phyloP scores from a whole-genome alignment of 192 early-diverging fungal genomes.

The Mortierella hygrophila region DNA sequence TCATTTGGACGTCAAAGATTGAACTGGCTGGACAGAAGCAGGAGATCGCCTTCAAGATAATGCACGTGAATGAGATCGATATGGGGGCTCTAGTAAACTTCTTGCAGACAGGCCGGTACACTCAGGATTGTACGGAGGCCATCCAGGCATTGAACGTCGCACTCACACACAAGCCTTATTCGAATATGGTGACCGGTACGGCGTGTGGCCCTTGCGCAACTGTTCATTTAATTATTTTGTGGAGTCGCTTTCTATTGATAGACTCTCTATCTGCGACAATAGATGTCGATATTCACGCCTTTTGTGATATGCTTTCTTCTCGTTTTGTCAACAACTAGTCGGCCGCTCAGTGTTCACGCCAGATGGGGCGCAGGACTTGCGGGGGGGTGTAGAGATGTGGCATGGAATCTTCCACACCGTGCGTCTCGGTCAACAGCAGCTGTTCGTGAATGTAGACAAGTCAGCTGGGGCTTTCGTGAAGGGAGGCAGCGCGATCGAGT shows the following conservation, averaged over 20 bases:
- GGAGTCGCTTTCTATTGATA: not conserved
- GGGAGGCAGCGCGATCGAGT: conserved; percentile 16
- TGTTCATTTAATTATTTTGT: not conserved
- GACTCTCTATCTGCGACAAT: not conserved
- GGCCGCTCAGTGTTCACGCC: conserved; percentile 91
- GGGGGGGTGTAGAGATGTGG: conserved; percentile 89
- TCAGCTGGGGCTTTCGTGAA: conserved; percentile 69
- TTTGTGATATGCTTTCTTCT: conserved; percentile 30
- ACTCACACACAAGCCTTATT: conserved; percentile 22
- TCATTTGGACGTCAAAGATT: not conserved
- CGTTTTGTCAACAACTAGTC: conserved; percentile 60
- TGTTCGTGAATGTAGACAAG: conserved; percentile 70
- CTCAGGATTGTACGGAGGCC: conserved; percentile 17
- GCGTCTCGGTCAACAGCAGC: conserved; percentile 68
- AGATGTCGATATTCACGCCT: not conserved
- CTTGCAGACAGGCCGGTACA: conserved; percentile 14
- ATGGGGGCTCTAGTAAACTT: conserved; percentile 17
- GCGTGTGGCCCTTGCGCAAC: not conserved
- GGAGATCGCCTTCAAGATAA: conserved; percentile 35
- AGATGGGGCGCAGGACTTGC: conserved; percentile 54
- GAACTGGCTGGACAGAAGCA: conserved; percentile 4
- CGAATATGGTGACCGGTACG: conserved; percentile 21
- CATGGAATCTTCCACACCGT: conserved; percentile 90
- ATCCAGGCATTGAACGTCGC: conserved; percentile 39
- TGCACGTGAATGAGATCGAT: conserved; percentile 11